Evolutionary conservation across 176 grass and related monocot species (phyloP).

Genomic region (Raddia guianensis): DNA sequence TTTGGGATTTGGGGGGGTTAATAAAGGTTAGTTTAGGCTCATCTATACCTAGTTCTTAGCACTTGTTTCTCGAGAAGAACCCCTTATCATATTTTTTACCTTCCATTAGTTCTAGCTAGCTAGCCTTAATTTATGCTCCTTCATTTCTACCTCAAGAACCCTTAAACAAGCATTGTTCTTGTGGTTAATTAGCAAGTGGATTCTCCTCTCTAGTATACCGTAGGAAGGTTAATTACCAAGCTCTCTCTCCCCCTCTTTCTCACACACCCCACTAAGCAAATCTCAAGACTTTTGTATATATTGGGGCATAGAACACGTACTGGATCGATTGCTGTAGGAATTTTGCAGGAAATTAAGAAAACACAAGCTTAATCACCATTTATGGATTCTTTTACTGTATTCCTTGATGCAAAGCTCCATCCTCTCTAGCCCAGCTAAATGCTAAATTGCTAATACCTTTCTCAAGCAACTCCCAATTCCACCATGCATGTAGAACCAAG

Average conservation of each 20-base stretch:
- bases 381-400: background rate
- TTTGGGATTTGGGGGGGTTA: background rate
- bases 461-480: background rate
- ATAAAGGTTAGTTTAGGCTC: background rate
- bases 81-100: background rate
- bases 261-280: background rate
- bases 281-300: background rate
- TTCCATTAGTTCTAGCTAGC: background rate
- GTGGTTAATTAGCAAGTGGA: background rate
- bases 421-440: background rate
- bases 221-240: background rate
- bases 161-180: background rate
- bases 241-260: background rate
- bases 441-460: background rate
- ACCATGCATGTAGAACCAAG: background rate
- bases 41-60: background rate
- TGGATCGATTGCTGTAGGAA: background rate
- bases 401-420: background rate
- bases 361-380: background rate
- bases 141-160: background rate
- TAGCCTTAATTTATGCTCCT: background rate
- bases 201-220: background rate
- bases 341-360: no score
- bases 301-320: background rate
- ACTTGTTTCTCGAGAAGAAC: background rate